Conservation (phyloP, 768 basidiomycete species). For the Terana coerulea region DNA sequence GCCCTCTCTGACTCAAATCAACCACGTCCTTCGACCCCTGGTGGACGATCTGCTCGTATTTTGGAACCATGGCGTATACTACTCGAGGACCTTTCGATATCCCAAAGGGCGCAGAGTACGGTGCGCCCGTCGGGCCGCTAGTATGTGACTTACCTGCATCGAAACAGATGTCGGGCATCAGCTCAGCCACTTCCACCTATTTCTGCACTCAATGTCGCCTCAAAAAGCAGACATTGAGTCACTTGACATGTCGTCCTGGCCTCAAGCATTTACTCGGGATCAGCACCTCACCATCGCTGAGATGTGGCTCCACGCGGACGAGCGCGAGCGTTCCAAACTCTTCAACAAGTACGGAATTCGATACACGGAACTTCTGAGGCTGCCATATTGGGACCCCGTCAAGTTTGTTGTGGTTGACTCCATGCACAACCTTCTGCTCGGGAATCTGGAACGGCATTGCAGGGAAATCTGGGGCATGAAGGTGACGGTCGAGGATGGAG, state of each 20-base stretch:
- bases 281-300: constrained; percentile 19
- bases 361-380: constrained; percentile 27
- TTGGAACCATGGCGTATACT: constrained; percentile 32
- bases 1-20: constrained; percentile 30
- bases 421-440: constrained; percentile 39
- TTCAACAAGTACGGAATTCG: constrained; percentile 21
- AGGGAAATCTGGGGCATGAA: constrained; percentile 24
- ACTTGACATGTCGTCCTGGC: constrained; percentile 28
- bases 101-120: constrained; percentile 25
- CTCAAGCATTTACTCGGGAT: background rate
- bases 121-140: constrained; percentile 27
- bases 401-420: constrained; percentile 31
- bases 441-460: constrained; percentile 31
- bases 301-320: constrained; percentile 18
- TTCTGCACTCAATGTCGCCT: constrained; percentile 30
- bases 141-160: constrained; percentile 36
- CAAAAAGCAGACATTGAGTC: constrained; percentile 23
- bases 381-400: constrained; percentile 38
- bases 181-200: constrained; percentile 13
- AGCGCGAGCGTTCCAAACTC: constrained; percentile 6
- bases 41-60: constrained; percentile 33
- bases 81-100: constrained; percentile 21
- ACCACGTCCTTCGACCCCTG: constrained; percentile 36
- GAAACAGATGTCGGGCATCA: constrained; percentile 28
- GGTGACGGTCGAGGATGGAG: constrained; percentile 1